phyloP scores from a whole-genome alignment of 1,139 yeast species.

The Kluyveromyces sp. region DNA sequence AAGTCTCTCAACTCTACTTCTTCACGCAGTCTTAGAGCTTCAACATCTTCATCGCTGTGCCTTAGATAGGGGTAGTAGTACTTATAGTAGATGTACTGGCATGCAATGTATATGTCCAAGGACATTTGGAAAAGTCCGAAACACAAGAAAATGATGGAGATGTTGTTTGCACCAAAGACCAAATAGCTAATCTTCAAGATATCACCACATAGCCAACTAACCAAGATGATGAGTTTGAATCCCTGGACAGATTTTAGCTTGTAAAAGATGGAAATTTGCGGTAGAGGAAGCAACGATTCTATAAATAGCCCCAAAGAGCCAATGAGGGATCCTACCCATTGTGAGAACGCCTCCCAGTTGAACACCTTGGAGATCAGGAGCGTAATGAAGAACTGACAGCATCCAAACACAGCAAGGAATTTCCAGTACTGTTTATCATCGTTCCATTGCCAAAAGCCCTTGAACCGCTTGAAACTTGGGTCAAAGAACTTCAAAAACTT shows the following conservation, averaged over 20 bases:
- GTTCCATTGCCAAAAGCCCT: conserved; percentile 82
- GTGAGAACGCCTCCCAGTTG: conserved; percentile 28
- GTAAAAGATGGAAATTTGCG: conserved; percentile 70
- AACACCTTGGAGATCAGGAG: conserved; percentile 25
- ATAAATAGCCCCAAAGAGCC: conserved; percentile 69
- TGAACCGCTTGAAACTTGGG: conserved; percentile 59
- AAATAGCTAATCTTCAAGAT: conserved; percentile 66
- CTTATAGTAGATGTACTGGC: conserved; percentile 60
- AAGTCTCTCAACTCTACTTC: conserved; percentile 5
- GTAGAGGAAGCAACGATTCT: conserved; percentile 80
- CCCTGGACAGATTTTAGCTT: conserved; percentile 67
- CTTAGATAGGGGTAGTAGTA: conserved; percentile 24
- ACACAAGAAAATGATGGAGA: conserved; percentile 59
- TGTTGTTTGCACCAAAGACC: conserved; percentile 60
- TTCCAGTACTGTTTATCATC: conserved; percentile 56
- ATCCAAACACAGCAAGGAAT: conserved; percentile 46
- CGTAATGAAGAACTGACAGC: conserved; percentile 24
- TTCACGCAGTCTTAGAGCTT: neutral
- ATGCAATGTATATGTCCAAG: conserved; percentile 67
- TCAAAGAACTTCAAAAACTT: conserved; percentile 52
- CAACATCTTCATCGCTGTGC: conserved; percentile 3
- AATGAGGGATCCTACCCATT: conserved; percentile 34
- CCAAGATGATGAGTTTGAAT: conserved; percentile 62
- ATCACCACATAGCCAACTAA: conserved; percentile 90
- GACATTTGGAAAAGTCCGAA: conserved; percentile 80